Base-by-base conservation (phyloP, 1,284 basidiomycete species). In the Xerocomus cyaneibrunnescens region DNA sequence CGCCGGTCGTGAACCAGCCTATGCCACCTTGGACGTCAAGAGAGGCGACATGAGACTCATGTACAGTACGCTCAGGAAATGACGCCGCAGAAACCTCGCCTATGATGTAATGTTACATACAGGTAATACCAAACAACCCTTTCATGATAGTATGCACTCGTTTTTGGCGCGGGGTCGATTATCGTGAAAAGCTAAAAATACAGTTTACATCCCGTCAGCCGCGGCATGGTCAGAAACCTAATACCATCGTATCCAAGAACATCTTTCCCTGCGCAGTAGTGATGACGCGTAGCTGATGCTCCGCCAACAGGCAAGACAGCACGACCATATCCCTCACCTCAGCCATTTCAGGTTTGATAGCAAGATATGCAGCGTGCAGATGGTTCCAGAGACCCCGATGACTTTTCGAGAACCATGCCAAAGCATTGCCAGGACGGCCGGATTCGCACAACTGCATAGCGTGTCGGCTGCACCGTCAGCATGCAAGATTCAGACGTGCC, bases 11-110 rank as follows among this genome's bases (percentile, higher is more conserved):
- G 21, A 74, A 76, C 51, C 71, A 71, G 39, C 74, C 75, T 0
- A 55, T 71, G 59, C 65, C 75, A 22, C 42, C 35, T 9, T 79
- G 76, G 77, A 56, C 61, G 19, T 40, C 56, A 19, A 67, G 76
- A 32, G 55, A 48, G 2, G 71, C 48, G 28, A 52, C 50, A 16
- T 62, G 48, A 64, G 7, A 21, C 14, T 28, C n/a, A 17, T 21
- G 28, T 23, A 30, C 4, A 9, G 25, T 27, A 40, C 17, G 9
- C 10, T 36, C 5, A 3, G 34, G n/a, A 3, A 19, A 36, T 21
- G 10, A n/a, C n/a, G 28, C 28, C 28, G 10, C 9, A 5, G 28
- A 30, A 30, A 6, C 28, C 10, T 37, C n/a, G 4, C 17, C 8
- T 21, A 5, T 5, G 37, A 38, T 7, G 37, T 38, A 16, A 34